Evolutionary conservation across 2,329 filamentous ascomycete genomes (phyloP).

Genomic region (Arthroderma uncinatum): DNA sequence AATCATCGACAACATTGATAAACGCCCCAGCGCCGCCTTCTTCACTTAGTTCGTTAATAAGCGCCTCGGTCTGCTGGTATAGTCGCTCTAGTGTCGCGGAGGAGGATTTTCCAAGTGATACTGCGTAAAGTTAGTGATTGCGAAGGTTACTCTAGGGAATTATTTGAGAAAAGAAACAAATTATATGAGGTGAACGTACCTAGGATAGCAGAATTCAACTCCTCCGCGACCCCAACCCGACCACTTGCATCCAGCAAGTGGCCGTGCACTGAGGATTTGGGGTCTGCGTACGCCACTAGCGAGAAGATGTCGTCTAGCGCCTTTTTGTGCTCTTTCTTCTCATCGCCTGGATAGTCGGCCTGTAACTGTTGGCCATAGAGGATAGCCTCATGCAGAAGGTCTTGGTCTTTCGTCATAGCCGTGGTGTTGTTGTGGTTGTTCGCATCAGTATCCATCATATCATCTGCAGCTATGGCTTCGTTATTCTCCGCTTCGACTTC

Average conservation of each 20-base stretch:
- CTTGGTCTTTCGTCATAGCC: constrained; percentile 28
- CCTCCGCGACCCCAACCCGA: constrained; percentile 71
- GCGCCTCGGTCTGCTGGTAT: constrained; percentile 72
- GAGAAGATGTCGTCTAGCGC: constrained; percentile 77
- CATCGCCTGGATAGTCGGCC: constrained; percentile 63
- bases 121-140: constrained; percentile 40
- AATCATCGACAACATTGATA: constrained; percentile 54
- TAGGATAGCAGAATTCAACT: constrained; percentile 85
- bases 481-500: constrained; percentile 23
- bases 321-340: constrained; percentile 57
- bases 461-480: constrained; percentile 10
- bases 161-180: constrained; percentile 1
- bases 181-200: constrained; percentile 44
- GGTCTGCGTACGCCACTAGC: constrained; percentile 75
- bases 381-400: constrained; percentile 59
- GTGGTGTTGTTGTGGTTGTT: constrained; percentile 33
- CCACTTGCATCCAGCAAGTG: constrained; percentile 67
- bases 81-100: constrained; percentile 74
- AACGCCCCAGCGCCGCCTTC: constrained; percentile 75
- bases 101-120: constrained; percentile 80
- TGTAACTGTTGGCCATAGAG: constrained; percentile 69
- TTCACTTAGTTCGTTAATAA: constrained; percentile 71
- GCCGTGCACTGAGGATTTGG: constrained; percentile 62
- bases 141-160: constrained; percentile 13
- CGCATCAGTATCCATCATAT: constrained; percentile 37